Evolutionary conservation across 2,329 filamentous ascomycete genomes (phyloP).

Genomic region (Gliomastix tumulicola): DNA sequence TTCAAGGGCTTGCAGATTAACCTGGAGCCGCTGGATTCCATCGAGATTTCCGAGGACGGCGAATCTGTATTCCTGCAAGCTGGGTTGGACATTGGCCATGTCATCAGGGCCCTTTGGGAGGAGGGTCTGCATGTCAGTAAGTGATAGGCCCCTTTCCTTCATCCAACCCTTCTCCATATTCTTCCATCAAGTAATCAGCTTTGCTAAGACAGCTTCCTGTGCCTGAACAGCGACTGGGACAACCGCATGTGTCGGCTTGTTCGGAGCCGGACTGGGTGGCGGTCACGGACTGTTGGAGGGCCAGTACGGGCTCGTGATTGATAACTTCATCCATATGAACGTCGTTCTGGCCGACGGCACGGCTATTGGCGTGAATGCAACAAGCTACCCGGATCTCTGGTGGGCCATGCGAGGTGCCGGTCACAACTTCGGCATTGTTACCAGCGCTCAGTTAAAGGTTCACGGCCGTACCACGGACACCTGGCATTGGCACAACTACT

Average conservation of each 20-base stretch:
- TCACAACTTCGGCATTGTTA: slow-evolving; percentile 50
- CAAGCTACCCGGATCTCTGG: slow-evolving; percentile 42
- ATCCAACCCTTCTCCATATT: too few relatives aligned
- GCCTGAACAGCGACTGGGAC: background rate
- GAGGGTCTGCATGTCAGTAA: background rate
- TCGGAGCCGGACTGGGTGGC: background rate
- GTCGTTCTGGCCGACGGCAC: slow-evolving; percentile 36
- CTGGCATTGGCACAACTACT: background rate
- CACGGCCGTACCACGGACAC: background rate
- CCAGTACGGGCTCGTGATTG: slow-evolving; percentile 3
- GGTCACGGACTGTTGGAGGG: slow-evolving; percentile 1
- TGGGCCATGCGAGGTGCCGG: slow-evolving; percentile 51
- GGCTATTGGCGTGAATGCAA: slow-evolving; percentile 30
- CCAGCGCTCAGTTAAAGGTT: slow-evolving; percentile 23
- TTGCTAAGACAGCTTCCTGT: background rate
- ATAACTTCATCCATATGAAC: background rate
- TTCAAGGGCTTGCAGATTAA: background rate
- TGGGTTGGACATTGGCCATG: background rate
- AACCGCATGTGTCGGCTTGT: background rate
- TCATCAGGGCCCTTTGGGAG: background rate
- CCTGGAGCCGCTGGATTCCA: background rate
- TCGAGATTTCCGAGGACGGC: background rate
- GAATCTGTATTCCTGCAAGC: background rate
- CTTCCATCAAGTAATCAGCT: background rate
- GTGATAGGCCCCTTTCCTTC: too few relatives aligned